phyloP scores from a whole-genome alignment of 106 monocot species.

The Phalaenopsis aphrodite region DNA sequence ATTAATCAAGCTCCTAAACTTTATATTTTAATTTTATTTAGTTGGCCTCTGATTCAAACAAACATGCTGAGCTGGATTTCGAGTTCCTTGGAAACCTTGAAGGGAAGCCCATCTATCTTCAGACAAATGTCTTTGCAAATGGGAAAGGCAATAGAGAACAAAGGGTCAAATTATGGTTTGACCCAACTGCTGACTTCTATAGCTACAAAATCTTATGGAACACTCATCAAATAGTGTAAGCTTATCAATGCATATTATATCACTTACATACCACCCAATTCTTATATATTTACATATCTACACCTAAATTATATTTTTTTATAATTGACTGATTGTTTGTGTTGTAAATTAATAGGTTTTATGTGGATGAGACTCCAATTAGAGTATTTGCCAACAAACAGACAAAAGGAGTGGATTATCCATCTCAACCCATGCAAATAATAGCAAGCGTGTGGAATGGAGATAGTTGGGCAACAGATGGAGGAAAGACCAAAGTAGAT shows the following conservation, averaged over 20 bases:
- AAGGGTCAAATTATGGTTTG: conserved; percentile 27
- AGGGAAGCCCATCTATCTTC: conserved; percentile 29
- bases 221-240: conserved; percentile 51
- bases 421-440: conserved; percentile 43
- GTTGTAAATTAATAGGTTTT: conserved; percentile 33
- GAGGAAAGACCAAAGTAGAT: conserved; percentile 43
- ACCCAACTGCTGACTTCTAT: conserved; percentile 30
- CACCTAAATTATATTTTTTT: too few relatives aligned
- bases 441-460: conserved; percentile 63
- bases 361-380: conserved; percentile 50
- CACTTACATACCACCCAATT: background rate
- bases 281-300: background rate
- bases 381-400: conserved; percentile 40
- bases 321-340: background rate
- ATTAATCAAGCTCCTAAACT: background rate
- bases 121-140: conserved; percentile 35
- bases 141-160: conserved; percentile 30
- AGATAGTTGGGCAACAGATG: conserved; percentile 68
- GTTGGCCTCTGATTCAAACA: conserved; percentile 13
- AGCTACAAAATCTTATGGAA: conserved; percentile 44
- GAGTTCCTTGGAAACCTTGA: conserved; percentile 42
- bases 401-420: conserved; percentile 30
- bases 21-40: background rate
- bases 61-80: conserved; percentile 35
- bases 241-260: background rate